Conservation (phyloP, 2,329 filamentous ascomycete species). For the Cercospora sesami region DNA sequence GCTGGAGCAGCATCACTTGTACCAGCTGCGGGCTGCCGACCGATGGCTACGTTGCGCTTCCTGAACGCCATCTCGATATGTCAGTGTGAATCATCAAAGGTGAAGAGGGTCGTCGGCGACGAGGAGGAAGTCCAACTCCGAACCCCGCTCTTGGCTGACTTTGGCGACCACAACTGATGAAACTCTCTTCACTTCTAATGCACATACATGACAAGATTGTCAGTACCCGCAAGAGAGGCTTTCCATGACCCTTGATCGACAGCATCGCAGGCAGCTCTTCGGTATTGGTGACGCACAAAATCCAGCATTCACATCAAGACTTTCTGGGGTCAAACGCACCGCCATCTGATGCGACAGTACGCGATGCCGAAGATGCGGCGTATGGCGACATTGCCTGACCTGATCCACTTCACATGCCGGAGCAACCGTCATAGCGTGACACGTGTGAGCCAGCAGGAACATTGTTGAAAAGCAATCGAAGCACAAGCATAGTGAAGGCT, state of each 20-base stretch:
- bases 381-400: not conserved
- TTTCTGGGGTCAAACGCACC: not conserved
- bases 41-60: slow-evolving; percentile 31
- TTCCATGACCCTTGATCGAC: not conserved
- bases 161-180: not conserved
- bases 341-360: not conserved
- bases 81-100: not conserved
- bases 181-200: not conserved
- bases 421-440: not conserved
- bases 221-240: not conserved
- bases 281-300: not conserved
- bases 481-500: not conserved
- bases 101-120: not conserved
- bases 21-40: not conserved
- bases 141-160: not conserved
- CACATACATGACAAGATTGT: not conserved
- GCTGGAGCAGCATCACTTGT: slow-evolving; percentile 1
- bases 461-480: not conserved
- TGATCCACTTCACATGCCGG: not conserved
- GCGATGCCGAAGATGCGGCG: not conserved
- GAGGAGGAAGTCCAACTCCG: not conserved
- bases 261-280: not conserved
- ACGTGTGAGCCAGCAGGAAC: not conserved
- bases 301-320: not conserved
- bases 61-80: slow-evolving; percentile 29